Evolutionary conservation across 176 grass and related monocot genomes (phyloP).

Genomic region (Ensete glaucum): DNA sequence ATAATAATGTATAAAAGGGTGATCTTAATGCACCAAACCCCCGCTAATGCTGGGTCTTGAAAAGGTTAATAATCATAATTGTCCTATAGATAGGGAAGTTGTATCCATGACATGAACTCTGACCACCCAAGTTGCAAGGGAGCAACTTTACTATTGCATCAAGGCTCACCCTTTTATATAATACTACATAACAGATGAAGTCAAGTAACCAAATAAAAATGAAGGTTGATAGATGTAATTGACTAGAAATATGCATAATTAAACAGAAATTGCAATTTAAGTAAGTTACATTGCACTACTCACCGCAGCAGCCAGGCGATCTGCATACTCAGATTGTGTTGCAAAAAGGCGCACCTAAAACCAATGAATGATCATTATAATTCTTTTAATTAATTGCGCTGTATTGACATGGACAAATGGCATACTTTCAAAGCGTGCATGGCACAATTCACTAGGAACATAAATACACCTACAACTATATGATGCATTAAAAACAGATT

Average conservation of each 20-base stretch:
- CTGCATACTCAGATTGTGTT: conserved; percentile 70
- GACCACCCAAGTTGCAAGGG: too few relatives aligned
- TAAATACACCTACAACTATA: too few relatives aligned
- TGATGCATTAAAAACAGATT: too few relatives aligned
- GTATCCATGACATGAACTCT: too few relatives aligned
- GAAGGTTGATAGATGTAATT: background rate
- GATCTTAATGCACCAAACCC: too few relatives aligned
- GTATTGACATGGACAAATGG: background rate
- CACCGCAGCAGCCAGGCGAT: conserved; percentile 57
- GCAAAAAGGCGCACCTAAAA: conserved; percentile 69
- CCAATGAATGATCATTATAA: conserved; percentile 1
- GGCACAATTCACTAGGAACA: background rate
- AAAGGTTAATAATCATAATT: too few relatives aligned
- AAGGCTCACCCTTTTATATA: too few relatives aligned
- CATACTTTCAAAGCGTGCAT: background rate
- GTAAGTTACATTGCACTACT: conserved; percentile 21
- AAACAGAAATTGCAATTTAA: background rate
- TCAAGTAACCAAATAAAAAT: too few relatives aligned
- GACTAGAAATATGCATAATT: background rate
- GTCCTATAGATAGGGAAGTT: too few relatives aligned
- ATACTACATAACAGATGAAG: too few relatives aligned
- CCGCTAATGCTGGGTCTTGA: too few relatives aligned
- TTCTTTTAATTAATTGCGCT: background rate
- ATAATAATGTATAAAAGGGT: background rate
- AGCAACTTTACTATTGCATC: too few relatives aligned